phyloP scores from a whole-genome alignment of 768 basidiomycete genomes.

The Mycena amicta region DNA sequence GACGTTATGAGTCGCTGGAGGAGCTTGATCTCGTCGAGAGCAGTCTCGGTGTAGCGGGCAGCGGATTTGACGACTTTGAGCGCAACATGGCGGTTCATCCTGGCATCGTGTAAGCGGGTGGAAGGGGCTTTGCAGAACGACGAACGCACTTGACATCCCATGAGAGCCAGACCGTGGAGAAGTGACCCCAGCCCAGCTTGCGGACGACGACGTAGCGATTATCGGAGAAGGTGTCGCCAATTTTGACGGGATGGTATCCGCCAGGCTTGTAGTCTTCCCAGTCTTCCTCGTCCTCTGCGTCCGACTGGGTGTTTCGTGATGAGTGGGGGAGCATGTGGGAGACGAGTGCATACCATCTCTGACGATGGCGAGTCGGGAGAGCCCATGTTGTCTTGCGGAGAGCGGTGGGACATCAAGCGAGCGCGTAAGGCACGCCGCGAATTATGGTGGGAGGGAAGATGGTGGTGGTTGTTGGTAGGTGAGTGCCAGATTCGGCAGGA shows the following conservation, averaged over 20 bases:
- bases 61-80: constrained; percentile 99
- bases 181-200: constrained; percentile 96
- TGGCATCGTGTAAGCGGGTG: constrained; percentile 39
- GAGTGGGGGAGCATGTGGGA: neutral
- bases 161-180: constrained; percentile 91
- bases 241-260: constrained; percentile 91
- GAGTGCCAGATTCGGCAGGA: neutral
- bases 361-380: constrained; percentile 15
- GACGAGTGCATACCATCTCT: constrained; percentile 1
- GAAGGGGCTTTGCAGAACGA: constrained; percentile 29
- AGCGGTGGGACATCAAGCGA: constrained; percentile 19
- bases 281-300: constrained; percentile 82
- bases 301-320: neutral
- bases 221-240: constrained; percentile 88
- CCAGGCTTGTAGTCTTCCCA: constrained; percentile 85
- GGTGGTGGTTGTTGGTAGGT: no score
- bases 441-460: neutral
- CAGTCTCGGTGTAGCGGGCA: constrained; percentile 95
- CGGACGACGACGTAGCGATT: constrained; percentile 88
- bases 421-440: neutral
- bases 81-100: constrained; percentile 94
- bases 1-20: constrained; percentile 93
- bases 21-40: constrained; percentile 97
- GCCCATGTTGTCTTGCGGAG: constrained; percentile 12
- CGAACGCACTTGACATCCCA: constrained; percentile 72